Evolutionary conservation across 441 rosid species (phyloP), one percentile per base, ranked within the genome.

Genomic region (Arabidopsis hybrid): DNA sequence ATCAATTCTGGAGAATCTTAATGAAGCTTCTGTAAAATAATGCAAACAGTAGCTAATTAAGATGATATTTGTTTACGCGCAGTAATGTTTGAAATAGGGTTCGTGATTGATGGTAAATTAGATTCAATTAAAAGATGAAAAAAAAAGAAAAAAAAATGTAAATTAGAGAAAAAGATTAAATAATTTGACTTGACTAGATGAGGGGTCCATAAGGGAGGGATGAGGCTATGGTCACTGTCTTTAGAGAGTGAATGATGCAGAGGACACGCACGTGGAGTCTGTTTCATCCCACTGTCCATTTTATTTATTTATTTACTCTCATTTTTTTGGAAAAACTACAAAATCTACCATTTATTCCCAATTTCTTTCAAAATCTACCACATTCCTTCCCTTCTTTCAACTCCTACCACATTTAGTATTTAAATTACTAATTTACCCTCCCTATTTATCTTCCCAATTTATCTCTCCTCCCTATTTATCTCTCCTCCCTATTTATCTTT

Each of bases 231-330:
- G 79, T 75, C 69, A 5, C 75, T 75, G 79, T 76, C 75, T 70
- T 70, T 70, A 50, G 75, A 70, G 80, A 70, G 76, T 76, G 80
- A 76, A 76, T 76, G 80, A 76, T 70, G 67, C 75, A 76, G 79
- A 76, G 71, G 75, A 76, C 75, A 69, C 71, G 75, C 79, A 76
- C 79, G 75, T 76, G 75, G 75, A 69, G 39, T 69, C 75, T 69
- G 71, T 70, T 69, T 76, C 75, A 47, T 17, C 75, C 75, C 60
- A 63, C 71, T 76, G 60, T 55, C 78, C 65, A 32, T 68, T 31
- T 62, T 45, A 52, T 29, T 42, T 58, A 17, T 62, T 57, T 73
- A 52, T 73, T 36, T 73, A 43, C 58, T 57, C 50, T 29, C n/a
- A n/a, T n/a, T n/a, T n/a, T n/a, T n/a, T n/a, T n/a, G n/a, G n/a